Evolutionary conservation across 345 rosid species (phyloP).

Genomic region (Acer yangbiense): DNA sequence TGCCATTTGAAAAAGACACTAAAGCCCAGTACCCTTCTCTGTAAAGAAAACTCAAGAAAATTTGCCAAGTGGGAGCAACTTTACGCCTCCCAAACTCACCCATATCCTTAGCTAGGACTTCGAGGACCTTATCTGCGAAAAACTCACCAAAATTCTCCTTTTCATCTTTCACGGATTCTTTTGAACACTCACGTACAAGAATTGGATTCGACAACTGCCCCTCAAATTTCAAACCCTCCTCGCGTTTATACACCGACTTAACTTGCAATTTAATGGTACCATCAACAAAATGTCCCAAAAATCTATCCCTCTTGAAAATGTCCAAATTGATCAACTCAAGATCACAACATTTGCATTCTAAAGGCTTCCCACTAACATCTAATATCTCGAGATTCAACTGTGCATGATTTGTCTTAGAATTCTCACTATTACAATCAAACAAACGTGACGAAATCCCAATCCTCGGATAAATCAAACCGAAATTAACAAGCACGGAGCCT

Average conservation of each 20-base stretch:
- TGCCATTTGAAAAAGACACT: slow-evolving; percentile 51
- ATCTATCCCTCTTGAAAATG: slow-evolving; percentile 23
- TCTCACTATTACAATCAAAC: slow-evolving; percentile 17
- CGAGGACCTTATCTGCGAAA: slow-evolving; percentile 62
- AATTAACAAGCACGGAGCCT: slow-evolving; percentile 67
- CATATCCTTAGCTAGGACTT: slow-evolving; percentile 53
- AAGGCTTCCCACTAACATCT: slow-evolving; percentile 67
- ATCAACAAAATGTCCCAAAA: slow-evolving; percentile 33
- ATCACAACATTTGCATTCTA: slow-evolving; percentile 76
- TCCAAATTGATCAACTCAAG: slow-evolving; percentile 52
- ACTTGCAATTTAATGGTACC: slow-evolving; percentile 47
- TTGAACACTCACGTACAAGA: slow-evolving; percentile 45
- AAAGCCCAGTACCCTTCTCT: slow-evolving; percentile 70
- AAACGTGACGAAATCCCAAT: slow-evolving; percentile 46
- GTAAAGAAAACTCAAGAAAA: slow-evolving; percentile 69
- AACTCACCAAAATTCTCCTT: slow-evolving; percentile 42
- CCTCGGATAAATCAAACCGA: slow-evolving; percentile 79
- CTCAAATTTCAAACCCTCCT: slow-evolving; percentile 36
- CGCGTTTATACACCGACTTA: slow-evolving; percentile 50
- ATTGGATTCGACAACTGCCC: slow-evolving; percentile 42
- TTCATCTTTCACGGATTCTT: slow-evolving; percentile 30
- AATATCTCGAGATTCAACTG: slow-evolving; percentile 67
- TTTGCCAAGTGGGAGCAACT: slow-evolving; percentile 68
- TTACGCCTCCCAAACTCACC: slow-evolving; percentile 43
- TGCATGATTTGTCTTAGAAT: slow-evolving; percentile 29